Conservation (phyloP, 257 asterid species). For the Jasminum sambac region DNA sequence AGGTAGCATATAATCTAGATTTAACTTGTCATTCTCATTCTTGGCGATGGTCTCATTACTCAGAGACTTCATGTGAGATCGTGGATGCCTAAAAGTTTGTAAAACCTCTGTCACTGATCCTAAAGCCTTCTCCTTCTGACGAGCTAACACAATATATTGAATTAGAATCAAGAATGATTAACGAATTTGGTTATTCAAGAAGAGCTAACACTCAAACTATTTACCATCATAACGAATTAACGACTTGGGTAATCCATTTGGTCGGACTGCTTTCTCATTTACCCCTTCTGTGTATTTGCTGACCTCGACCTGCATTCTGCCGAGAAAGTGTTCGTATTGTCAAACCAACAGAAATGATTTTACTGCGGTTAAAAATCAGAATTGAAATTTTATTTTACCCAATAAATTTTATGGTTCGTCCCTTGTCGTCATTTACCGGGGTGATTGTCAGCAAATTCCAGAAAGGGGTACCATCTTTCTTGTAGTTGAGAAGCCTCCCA, state of each 20-base stretch:
- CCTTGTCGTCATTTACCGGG: conserved; percentile 88
- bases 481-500: conserved; percentile 94
- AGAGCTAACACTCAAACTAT: conserved; percentile 10
- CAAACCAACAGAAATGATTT: conserved; percentile 10
- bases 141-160: conserved; percentile 54
- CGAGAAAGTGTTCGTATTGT: conserved; percentile 16
- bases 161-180: conserved; percentile 22
- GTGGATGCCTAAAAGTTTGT: conserved; percentile 80
- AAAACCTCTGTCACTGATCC: conserved; percentile 86
- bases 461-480: conserved; percentile 92
- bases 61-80: conserved; percentile 48
- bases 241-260: conserved; percentile 93
- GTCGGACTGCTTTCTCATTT: conserved; percentile 72
- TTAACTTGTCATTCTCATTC: conserved; percentile 38
- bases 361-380: not conserved
- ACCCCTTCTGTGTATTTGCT: conserved; percentile 97
- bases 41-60: conserved; percentile 44
- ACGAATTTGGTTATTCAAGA: conserved; percentile 21
- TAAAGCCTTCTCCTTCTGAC: conserved; percentile 91
- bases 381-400: conserved; percentile 53
- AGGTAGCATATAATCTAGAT: conserved; percentile 70
- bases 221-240: conserved; percentile 93
- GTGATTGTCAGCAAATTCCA: conserved; percentile 93
- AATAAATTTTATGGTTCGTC: conserved; percentile 78
- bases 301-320: conserved; percentile 99